Conservation (phyloP, 2,329 filamentous ascomycete genomes). For the Simplicillium aogashimaense region DNA sequence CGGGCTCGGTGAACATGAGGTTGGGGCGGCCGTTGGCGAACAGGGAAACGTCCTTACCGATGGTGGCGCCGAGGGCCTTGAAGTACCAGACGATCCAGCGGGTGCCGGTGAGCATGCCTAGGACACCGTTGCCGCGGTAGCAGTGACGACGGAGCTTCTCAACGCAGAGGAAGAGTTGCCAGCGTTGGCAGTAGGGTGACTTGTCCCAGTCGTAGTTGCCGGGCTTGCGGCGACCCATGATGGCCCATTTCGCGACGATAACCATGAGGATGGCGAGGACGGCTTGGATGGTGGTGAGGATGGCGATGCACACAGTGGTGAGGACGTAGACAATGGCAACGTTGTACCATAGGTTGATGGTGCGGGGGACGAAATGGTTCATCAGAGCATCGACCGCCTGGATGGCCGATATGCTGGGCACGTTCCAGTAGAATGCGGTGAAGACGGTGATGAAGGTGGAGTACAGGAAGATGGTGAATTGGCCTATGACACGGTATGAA, state of each 20-base stretch:
- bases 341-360: slow-evolving; percentile 17
- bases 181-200: slow-evolving; percentile 45
- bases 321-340: slow-evolving; percentile 28
- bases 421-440: slow-evolving; percentile 40
- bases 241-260: slow-evolving; percentile 38
- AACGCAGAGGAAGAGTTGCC: slow-evolving; percentile 43
- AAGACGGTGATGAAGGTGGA: slow-evolving; percentile 34
- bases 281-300: slow-evolving; percentile 31
- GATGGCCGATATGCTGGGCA: slow-evolving; percentile 34
- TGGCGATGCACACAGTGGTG: slow-evolving; percentile 26
- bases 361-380: slow-evolving; percentile 11
- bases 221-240: slow-evolving; percentile 37
- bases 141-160: slow-evolving; percentile 40
- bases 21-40: slow-evolving; percentile 42
- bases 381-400: slow-evolving; percentile 30
- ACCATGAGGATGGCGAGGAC: slow-evolving; percentile 31
- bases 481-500: slow-evolving; percentile 38
- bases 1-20: slow-evolving; percentile 47
- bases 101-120: slow-evolving; percentile 43
- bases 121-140: slow-evolving; percentile 38
- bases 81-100: slow-evolving; percentile 43
- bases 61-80: slow-evolving; percentile 39
- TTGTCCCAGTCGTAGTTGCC: slow-evolving; percentile 50
- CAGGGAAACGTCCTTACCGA: slow-evolving; percentile 44
- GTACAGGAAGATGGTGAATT: slow-evolving; percentile 38